A percentile compares a stretch with the other conserved stretches of the same genome.
phyloP scores from a whole-genome alignment of 1,284 basidiomycete genomes.

The Fistulina hepatica region DNA sequence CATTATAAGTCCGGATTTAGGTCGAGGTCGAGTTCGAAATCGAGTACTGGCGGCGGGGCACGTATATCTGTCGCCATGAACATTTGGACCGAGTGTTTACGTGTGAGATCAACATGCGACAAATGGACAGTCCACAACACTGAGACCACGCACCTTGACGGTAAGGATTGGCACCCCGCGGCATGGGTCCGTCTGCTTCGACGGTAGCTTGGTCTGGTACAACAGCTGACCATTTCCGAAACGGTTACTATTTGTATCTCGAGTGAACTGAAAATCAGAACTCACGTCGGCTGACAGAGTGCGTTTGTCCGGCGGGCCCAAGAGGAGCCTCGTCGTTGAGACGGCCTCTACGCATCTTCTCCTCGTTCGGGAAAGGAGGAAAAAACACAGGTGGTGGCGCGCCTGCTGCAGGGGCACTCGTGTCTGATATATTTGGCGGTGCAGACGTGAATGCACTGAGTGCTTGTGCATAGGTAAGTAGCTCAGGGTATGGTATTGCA shows the following conservation, averaged over 20 bases:
- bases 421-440: slow-evolving; percentile 74
- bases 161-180: slow-evolving; percentile 53
- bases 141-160: too few species aligned
- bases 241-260: too few species aligned
- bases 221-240: too few species aligned
- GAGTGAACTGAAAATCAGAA: slow-evolving; percentile 10
- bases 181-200: slow-evolving; percentile 35
- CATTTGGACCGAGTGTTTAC: too few species aligned
- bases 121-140: too few species aligned
- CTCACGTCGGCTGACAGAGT: slow-evolving; percentile 64
- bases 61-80: too few species aligned
- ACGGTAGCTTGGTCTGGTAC: slow-evolving; percentile 44
- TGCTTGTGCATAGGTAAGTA: slow-evolving; percentile 70
- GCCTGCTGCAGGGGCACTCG: slow-evolving; percentile 39
- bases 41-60: slow-evolving; percentile 41
- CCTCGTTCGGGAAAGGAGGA: slow-evolving; percentile 79
- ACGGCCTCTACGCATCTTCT: slow-evolving; percentile 71
- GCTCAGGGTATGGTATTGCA: slow-evolving; percentile 67
- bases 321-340: slow-evolving; percentile 70
- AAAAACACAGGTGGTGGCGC: slow-evolving; percentile 41
- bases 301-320: slow-evolving; percentile 64
- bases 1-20: slow-evolving; percentile 65
- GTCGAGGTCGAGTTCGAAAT: slow-evolving; percentile 65
- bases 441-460: slow-evolving; percentile 75
- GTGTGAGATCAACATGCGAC: too few species aligned